Evolutionary conservation across 495 filamentous ascomycete species (phyloP), one percentile per base, ranked within the genome.

Genomic region (Penicillium turbatum): DNA sequence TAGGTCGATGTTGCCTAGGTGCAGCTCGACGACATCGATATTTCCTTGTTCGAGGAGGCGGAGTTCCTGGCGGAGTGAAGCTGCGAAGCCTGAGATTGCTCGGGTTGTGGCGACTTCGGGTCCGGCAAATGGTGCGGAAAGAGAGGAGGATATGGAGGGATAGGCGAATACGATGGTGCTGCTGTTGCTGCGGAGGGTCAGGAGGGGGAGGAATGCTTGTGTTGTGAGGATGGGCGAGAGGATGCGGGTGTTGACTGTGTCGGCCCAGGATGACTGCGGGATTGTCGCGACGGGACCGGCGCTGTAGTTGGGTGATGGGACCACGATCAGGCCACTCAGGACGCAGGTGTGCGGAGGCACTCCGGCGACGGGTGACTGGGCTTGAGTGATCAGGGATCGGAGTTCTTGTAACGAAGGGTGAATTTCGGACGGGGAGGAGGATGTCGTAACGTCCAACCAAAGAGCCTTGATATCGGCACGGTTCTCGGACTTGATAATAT

Each of bases 161-260:
- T 89, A 95, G 57, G 92, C 83, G 60, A 97, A 72, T 36, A 97
- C 72, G 38, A 98, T 79, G 39, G 82, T 82, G 51, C 79, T 73
- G 39, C 69, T 70, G 43, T 74, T 69, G 41, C 73, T 71, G 54
- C 73, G 68, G 46, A 68, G 65, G 11, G 82, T 85, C 39, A 97
- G 77, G 24, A 88, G 82, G 0, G 89, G 92, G 1, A 97, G 76
- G 73, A 97, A 96, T 21, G 86, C 79, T 65, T 96, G 90, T 10
- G 89, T 79, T 0, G 86, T 89, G 51, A 95, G 79, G 55, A 97
- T 87, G 5, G 95, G 92, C n/a, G 88, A 85, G 27, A 97, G 80
- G n/a, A 97, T 78, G 48, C 92, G 89, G 5, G 87, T 88, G 73
- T 96, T 96, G 59, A 97, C 79, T 12, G 87, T 85, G 63, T 97